Conservation (phyloP, 805 yeast genomes). For the Danielozyma ontarioensis region DNA sequence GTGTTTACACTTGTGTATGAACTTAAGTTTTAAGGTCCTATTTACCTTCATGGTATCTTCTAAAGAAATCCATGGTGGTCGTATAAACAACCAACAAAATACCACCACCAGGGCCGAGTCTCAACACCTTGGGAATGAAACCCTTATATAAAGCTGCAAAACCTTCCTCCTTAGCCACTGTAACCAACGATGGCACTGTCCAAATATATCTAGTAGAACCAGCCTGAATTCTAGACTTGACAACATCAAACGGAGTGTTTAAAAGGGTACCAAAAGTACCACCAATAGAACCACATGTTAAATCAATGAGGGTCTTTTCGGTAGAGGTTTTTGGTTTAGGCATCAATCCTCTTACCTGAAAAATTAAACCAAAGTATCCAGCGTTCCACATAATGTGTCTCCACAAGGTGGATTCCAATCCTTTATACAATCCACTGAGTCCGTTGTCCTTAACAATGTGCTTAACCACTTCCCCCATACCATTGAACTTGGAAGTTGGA, state of each 20-base stretch:
- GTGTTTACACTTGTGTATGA: background rate
- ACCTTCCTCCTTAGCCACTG: constrained; percentile 88
- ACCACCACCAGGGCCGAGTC: constrained; percentile 99
- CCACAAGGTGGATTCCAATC: constrained; percentile 95
- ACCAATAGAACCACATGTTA: constrained; percentile 91
- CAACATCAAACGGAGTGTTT: constrained; percentile 97
- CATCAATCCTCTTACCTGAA: constrained; percentile 73
- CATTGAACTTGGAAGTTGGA: constrained; percentile 70
- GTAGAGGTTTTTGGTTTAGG: constrained; percentile 70
- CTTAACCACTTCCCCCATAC: constrained; percentile 77
- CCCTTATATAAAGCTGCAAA: constrained; percentile 89
- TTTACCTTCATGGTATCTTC: constrained; percentile 38
- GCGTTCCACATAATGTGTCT: constrained; percentile 97
- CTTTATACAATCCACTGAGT: constrained; percentile 79
- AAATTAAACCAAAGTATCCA: constrained; percentile 93
- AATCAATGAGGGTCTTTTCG: constrained; percentile 79
- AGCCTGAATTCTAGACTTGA: constrained; percentile 94
- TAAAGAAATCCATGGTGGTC: constrained; percentile 88
- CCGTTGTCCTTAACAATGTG: constrained; percentile 75
- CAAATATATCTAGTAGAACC: constrained; percentile 85
- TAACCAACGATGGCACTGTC: constrained; percentile 75
- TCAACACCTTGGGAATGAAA: constrained; percentile 90
- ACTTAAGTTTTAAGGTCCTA: background rate
- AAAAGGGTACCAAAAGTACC: constrained; percentile 95
- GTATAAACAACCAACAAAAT: constrained; percentile 95